These are phyloP conservation scores for Pseudoneurospora amorphoporcata DNA, from an alignment of 495 filamentous ascomycete species.

Conservation along the genomic window DNA sequence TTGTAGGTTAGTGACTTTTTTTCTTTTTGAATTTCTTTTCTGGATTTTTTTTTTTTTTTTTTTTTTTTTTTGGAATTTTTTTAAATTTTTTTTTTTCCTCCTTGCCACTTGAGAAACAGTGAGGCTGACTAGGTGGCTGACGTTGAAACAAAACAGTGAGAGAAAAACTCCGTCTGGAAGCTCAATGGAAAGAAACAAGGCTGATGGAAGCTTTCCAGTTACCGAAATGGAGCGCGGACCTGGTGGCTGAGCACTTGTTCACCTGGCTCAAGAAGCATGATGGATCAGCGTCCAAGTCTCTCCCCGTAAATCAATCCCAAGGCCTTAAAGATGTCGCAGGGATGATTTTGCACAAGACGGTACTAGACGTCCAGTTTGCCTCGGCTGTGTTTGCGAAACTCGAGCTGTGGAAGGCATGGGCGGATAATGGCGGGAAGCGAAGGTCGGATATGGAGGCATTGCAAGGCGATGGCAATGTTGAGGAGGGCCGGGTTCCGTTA, in stretches of 20 bases:
- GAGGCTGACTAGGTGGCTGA: background rate
- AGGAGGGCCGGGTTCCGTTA: background rate
- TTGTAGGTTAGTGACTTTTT: constrained; percentile 34
- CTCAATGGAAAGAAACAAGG: constrained; percentile 34
- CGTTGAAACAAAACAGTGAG: constrained; percentile 17
- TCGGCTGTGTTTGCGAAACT: constrained; percentile 37
- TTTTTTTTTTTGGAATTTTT: background rate
- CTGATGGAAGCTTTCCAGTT: constrained; percentile 45
- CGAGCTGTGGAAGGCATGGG: constrained; percentile 48
- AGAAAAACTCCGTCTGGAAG: constrained; percentile 22
- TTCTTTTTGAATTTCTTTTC: no score
- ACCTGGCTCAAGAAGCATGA: constrained; percentile 34
- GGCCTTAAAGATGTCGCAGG: constrained; percentile 35
- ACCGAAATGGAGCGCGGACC: constrained; percentile 41
- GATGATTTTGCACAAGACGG: constrained; percentile 42
- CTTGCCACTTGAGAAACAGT: background rate
- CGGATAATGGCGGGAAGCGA: constrained; percentile 47
- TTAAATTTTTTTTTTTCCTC: background rate
- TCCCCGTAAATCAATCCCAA: constrained; percentile 6
- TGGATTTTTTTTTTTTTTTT: background rate
- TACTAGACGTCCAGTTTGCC: constrained; percentile 38
- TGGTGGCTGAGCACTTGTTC: constrained; percentile 40
- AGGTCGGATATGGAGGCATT: constrained; percentile 38
- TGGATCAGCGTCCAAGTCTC: constrained; percentile 1
- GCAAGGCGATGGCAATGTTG: constrained; percentile 25